Evolutionary conservation across 805 yeast genomes (phyloP).

Genomic region (Metschnikowia matae): DNA sequence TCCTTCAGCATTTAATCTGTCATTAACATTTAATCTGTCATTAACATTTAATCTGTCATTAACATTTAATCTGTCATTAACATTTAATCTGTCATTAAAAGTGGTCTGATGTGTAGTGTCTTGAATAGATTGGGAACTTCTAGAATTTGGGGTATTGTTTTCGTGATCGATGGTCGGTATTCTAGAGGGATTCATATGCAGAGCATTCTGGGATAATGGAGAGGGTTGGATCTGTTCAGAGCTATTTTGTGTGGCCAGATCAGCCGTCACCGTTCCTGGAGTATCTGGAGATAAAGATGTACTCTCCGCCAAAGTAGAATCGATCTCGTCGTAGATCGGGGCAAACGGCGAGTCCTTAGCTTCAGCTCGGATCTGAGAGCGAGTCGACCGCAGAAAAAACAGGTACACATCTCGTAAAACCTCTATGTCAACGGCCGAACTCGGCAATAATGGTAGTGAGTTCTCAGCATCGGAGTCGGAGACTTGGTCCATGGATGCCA

Average conservation of each 20-base stretch:
- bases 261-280: not conserved
- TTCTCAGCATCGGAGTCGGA: conserved; percentile 20
- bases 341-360: conserved; percentile 9
- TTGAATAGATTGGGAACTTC: not conserved
- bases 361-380: conserved; percentile 11
- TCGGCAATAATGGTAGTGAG: conserved; percentile 13
- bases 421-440: conserved; percentile 12
- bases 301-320: not conserved
- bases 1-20: not conserved
- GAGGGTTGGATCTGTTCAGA: not conserved
- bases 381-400: conserved; percentile 10
- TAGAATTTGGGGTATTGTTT: not conserved
- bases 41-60: not conserved
- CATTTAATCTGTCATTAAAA: not conserved
- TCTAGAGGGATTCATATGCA: not conserved
- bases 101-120: not conserved
- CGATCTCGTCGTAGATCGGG: conserved; percentile 2
- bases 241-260: not conserved
- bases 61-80: not conserved
- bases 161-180: not conserved
- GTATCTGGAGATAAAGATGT: not conserved
- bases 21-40: not conserved
- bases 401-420: conserved; percentile 9
- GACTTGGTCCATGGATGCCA: conserved; percentile 14
- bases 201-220: not conserved